Conservation (phyloP, 2,329 filamentous ascomycete genomes). For the Aspergillus brasiliensis region DNA sequence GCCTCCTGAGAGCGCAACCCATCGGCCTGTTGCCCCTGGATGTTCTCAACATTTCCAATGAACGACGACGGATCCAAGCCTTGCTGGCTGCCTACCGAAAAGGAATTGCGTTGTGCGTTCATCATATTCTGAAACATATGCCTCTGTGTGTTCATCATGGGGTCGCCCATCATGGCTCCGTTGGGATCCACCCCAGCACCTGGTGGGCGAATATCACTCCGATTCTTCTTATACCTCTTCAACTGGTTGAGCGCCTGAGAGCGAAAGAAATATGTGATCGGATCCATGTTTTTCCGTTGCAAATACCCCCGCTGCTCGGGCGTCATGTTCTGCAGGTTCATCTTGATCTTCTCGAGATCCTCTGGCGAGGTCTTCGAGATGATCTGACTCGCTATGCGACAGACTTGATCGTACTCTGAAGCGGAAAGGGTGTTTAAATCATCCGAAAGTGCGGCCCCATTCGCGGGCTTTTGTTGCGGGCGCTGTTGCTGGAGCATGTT, state of each 20-base stretch:
- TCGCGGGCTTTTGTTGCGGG: constrained; percentile 33
- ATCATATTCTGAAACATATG: constrained; percentile 47
- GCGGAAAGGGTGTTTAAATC: constrained; percentile 40
- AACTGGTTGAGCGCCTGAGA: constrained; percentile 50
- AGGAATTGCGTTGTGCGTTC: constrained; percentile 42
- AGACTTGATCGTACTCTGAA: constrained; percentile 49
- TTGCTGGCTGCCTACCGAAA: constrained; percentile 37
- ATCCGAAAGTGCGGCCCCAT: constrained; percentile 32
- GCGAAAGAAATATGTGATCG: constrained; percentile 54
- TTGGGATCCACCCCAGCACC: constrained; percentile 33
- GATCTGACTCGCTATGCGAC: constrained; percentile 50
- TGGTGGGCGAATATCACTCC: constrained; percentile 34
- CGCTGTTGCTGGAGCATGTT: constrained; percentile 32
- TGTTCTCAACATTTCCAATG: constrained; percentile 54
- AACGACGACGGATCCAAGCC: constrained; percentile 40
- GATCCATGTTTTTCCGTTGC: constrained; percentile 49
- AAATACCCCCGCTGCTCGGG: constrained; percentile 52
- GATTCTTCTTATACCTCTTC: constrained; percentile 37
- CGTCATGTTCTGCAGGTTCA: constrained; percentile 49
- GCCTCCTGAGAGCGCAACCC: constrained; percentile 63
- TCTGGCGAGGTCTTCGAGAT: constrained; percentile 47
- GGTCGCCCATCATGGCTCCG: constrained; percentile 38
- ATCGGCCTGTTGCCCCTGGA: constrained; percentile 63
- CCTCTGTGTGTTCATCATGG: constrained; percentile 43
- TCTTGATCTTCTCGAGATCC: constrained; percentile 52